Evolutionary conservation across 768 basidiomycete genomes (phyloP), one percentile per base, ranked within the genome.

Genomic region (Cystobasidium onofrii): DNA sequence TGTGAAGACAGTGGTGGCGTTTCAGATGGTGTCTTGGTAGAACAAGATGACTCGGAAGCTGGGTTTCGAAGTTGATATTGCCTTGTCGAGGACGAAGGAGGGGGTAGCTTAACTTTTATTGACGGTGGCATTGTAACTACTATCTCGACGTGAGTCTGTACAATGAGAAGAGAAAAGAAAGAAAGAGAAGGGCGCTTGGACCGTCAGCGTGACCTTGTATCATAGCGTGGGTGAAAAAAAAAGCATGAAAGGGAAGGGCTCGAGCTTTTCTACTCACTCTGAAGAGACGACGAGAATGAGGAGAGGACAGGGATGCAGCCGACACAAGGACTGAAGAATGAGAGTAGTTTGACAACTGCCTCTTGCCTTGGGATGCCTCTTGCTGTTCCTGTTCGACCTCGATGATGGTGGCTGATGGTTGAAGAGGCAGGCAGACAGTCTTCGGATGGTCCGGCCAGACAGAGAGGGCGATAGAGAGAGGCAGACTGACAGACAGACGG

Each of bases 151-250:
- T n/a, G n/a, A n/a, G n/a, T n/a, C n/a, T n/a, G 41, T 43, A 7
- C 41, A 63, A 63, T 20, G 61, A 57, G 54, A 7, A 57, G 54
- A 31, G 7, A 7, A 31, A 57, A 31, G 31, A 31, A 57, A n/a
- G n/a, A n/a, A n/a, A n/a, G 54, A 57, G 41, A 50, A 20, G n/a
- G 46, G 46, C 46, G 46, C 46, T 33, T 61, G 57, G 57, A 61
- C 57, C 34, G 57, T 31, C 57, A 61, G 57, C 29, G 6, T 20
- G 18, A 17, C 6, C 4, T 15, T 17, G 46, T 12, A 50, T 7
- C 41, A 43, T 7, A 43, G 41, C 7, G 46, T 12, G 46, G 20
- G 46, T 12, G 46, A 50, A 20, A 50, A 20, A 50, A 20, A 20
- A 20, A 50, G 46, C 9, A 20, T 12, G 18, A 3, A 50, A 17